phyloP scores from a whole-genome alignment of 352 stramenopile species.

The Globisporangium perplexum region DNA sequence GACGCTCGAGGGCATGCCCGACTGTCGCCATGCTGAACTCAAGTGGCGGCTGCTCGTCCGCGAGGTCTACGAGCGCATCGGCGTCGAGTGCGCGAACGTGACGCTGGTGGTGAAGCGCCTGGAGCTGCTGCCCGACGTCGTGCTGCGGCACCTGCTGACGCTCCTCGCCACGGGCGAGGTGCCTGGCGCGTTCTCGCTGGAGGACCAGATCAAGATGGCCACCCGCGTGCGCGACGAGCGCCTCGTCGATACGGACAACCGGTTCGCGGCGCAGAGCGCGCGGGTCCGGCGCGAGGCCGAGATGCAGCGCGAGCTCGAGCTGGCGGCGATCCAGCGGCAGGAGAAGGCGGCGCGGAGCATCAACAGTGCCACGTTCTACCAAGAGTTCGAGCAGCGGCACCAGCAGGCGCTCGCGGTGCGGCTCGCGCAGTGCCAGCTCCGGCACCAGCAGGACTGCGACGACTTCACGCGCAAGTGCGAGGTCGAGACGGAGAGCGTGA shows the following conservation, averaged over 20 bases:
- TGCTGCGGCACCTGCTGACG: slow-evolving; percentile 39
- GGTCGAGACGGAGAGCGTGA: slow-evolving; percentile 68
- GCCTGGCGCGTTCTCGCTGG: slow-evolving; percentile 40
- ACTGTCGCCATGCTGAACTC: slow-evolving; percentile 9
- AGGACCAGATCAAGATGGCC: slow-evolving; percentile 63
- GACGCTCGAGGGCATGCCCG: slow-evolving; percentile 24
- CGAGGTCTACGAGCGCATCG: slow-evolving; percentile 46
- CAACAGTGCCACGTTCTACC: slow-evolving; percentile 17
- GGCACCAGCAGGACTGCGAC: slow-evolving; percentile 57
- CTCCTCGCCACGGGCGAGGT: slow-evolving; percentile 60
- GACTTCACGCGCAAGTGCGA: slow-evolving; percentile 49
- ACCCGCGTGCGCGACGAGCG: slow-evolving; percentile 58
- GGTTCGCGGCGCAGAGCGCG: slow-evolving; percentile 21
- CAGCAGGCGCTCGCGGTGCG: slow-evolving; percentile 17
- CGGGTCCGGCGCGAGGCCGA: slow-evolving; percentile 30
- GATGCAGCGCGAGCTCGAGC: slow-evolving; percentile 19
- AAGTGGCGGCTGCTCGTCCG: slow-evolving; percentile 41
- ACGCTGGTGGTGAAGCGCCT: slow-evolving; percentile 55
- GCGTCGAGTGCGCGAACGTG: slow-evolving; percentile 44
- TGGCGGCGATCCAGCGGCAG: slow-evolving; percentile 19
- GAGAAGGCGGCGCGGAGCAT: slow-evolving; percentile 27
- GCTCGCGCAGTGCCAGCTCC: slow-evolving; percentile 35
- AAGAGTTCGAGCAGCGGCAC: slow-evolving; percentile 31
- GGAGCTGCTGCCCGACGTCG: slow-evolving; percentile 22
- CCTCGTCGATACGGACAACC: slow-evolving; percentile 40